Percentiles rank a stretch among this genome's conserved stretches.
These are phyloP conservation scores for Penicillium sp. DNA, from an alignment of 2,329 filamentous ascomycete genomes.

Conservation along the genomic window DNA sequence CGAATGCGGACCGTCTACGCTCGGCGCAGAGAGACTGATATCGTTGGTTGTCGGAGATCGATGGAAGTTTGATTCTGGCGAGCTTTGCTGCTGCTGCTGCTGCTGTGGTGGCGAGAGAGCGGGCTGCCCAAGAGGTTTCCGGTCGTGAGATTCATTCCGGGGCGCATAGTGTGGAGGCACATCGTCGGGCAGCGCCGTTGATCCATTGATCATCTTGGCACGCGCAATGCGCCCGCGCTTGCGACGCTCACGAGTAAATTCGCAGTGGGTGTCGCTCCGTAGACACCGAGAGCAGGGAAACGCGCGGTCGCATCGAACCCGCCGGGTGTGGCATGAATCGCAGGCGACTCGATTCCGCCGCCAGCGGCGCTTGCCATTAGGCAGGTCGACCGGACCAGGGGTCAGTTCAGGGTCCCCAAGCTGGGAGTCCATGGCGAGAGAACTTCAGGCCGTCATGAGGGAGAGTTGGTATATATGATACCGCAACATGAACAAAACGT, in stretches of 20 bases:
- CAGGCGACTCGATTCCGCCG: conserved; percentile 61
- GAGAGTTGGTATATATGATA: not conserved
- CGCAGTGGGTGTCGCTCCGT: conserved; percentile 68
- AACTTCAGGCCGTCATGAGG: conserved; percentile 28
- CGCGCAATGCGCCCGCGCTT: conserved; percentile 80
- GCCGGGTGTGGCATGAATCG: conserved; percentile 91
- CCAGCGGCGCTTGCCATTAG: conserved; percentile 38
- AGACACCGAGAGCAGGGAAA: conserved; percentile 89
- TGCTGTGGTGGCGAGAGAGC: conserved; percentile 22
- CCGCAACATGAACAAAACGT: not conserved
- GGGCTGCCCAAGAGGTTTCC: conserved; percentile 12
- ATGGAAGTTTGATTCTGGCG: conserved; percentile 27
- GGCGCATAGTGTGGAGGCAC: conserved; percentile 5
- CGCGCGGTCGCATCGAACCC: conserved; percentile 92
- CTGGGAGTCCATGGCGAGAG: conserved; percentile 32
- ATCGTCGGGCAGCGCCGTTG: conserved; percentile 6
- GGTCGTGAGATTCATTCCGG: conserved; percentile 13
- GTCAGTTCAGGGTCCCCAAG: conserved; percentile 28
- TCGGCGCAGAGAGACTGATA: conserved; percentile 30
- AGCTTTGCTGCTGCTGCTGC: conserved; percentile 25
- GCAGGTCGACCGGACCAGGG: conserved; percentile 22
- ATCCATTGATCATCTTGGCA: conserved; percentile 67
- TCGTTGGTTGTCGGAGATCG: conserved; percentile 34
- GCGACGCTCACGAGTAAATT: conserved; percentile 89
- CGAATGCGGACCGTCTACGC: conserved; percentile 33